Evolutionary conservation across 2,329 filamentous ascomycete species (phyloP), one percentile per base, ranked within the genome.

Genomic region (Nemania bipapillata): DNA sequence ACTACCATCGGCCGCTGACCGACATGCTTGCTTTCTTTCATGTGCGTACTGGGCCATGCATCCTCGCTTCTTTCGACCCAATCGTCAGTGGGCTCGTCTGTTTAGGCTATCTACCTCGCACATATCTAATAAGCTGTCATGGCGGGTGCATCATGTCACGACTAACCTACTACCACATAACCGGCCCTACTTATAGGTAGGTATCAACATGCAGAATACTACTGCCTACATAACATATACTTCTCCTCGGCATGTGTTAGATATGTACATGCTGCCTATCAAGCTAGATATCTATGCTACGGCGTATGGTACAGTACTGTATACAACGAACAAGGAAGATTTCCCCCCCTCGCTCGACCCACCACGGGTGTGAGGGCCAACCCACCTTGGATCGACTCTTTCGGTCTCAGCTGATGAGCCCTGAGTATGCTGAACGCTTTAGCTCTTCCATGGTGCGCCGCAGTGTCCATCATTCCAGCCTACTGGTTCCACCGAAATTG

Each of bases 31-130:
- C 35, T 54, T 24, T 60, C 35, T 54, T 24, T 60, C 45, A 40
- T 56, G 49, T 60, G 12, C 49, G 55, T 60, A 8, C 55, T 60
- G 55, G 60, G n/a, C 52, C 42, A 77, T 74, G 72, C 72, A 74
- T 73, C 68, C 70, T 77, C 72, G 72, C 72, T 77, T 77, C 70
- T 65, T 60, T 71, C 56, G 72, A 71, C 68, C 74, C 73, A 76
- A 75, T 75, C 65, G 63, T 59, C 52, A 64, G 55, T 63, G 65
- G 52, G 17, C 40, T 52, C 61, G 57, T 47, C 56, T 68, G 42
- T 50, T 59, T 59, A 65, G 68, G 54, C 65, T 65, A 66, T 66
- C 55, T 52, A 58, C 66, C 54, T 61, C 22, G 24, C 35, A 32
- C 30, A 32, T 32, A n/a, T n/a, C n/a, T n/a, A 56, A 59, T 49